Evolutionary conservation across 2,329 filamentous ascomycete species (phyloP).

Genomic region (Plectosphaerella sp.): DNA sequence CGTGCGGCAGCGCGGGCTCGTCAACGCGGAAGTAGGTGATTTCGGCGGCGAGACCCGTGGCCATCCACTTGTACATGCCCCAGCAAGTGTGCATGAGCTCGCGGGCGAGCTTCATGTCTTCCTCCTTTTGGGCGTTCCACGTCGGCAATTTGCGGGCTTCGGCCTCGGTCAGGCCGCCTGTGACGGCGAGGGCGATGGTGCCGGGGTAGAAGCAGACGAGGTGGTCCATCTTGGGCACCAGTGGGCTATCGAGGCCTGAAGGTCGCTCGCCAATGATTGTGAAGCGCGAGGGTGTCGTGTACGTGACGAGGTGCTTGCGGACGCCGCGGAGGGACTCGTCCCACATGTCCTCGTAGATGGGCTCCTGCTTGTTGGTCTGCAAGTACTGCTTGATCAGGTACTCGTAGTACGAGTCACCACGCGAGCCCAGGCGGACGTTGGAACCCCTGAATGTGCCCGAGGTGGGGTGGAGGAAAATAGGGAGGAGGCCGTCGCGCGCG

Average conservation of each 20-base stretch:
- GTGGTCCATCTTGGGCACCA: conserved; percentile 96
- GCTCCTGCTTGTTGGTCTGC: conserved; percentile 83
- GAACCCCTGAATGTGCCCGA: conserved; percentile 73
- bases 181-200: conserved; percentile 85
- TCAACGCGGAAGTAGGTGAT: conserved; percentile 86
- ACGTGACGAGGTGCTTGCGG: conserved; percentile 87
- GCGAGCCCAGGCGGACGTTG: conserved; percentile 87
- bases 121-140: conserved; percentile 78
- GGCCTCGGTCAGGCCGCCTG: conserved; percentile 69
- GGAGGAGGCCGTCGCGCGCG: conserved; percentile 75
- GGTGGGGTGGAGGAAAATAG: conserved; percentile 83
- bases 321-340: conserved; percentile 78
- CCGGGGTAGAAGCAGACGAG: conserved; percentile 96
- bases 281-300: conserved; percentile 73
- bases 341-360: conserved; percentile 90
- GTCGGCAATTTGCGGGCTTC: conserved; percentile 67
- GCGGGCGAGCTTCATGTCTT: conserved; percentile 79
- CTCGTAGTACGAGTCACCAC: conserved; percentile 97
- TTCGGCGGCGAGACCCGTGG: conserved; percentile 88
- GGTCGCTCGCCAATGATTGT: conserved; percentile 90
- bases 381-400: conserved; percentile 98
- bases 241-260: conserved; percentile 57
- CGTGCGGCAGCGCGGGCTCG: conserved; percentile 60
- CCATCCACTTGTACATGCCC: conserved; percentile 91
- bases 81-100: conserved; percentile 97